phyloP scores from a whole-genome alignment of 495 filamentous ascomycete species.

The Gamarada debralockiae region DNA sequence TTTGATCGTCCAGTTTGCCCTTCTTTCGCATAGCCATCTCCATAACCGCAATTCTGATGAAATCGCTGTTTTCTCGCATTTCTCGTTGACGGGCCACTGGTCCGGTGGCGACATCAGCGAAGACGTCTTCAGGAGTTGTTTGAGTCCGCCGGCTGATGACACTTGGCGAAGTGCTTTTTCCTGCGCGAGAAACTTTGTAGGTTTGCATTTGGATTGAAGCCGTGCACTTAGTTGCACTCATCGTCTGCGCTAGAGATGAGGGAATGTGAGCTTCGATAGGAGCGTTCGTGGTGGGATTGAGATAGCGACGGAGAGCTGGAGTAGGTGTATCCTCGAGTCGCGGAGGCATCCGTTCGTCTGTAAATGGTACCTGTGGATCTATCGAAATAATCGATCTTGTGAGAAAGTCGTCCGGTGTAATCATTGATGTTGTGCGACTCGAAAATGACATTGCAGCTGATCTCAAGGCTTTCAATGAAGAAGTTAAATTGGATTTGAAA shows the following conservation, averaged over 20 bases:
- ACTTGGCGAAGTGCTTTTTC: constrained; percentile 31
- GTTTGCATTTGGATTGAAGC: constrained; percentile 88
- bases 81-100: constrained; percentile 74
- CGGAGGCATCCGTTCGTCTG: constrained; percentile 84
- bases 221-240: constrained; percentile 46
- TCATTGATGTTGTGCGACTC: constrained; percentile 64
- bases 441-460: constrained; percentile 83
- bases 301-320: constrained; percentile 83
- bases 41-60: constrained; percentile 88
- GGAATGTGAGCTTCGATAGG: constrained; percentile 60
- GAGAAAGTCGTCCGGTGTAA: constrained; percentile 84
- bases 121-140: constrained; percentile 17
- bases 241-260: constrained; percentile 26
- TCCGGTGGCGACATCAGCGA: constrained; percentile 17
- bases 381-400: constrained; percentile 79
- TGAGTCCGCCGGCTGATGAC: constrained; percentile 26
- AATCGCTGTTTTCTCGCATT: constrained; percentile 88
- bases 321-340: constrained; percentile 71
- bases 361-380: constrained; percentile 67
- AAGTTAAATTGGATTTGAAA: constrained; percentile 93
- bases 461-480: constrained; percentile 81
- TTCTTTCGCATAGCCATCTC: constrained; percentile 96
- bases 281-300: constrained; percentile 75
- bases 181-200: constrained; percentile 54
- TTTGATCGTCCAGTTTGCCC: constrained; percentile 83